Base-by-base conservation (phyloP, 192 early-diverging fungal genomes). In the Coemansia interrupta region DNA sequence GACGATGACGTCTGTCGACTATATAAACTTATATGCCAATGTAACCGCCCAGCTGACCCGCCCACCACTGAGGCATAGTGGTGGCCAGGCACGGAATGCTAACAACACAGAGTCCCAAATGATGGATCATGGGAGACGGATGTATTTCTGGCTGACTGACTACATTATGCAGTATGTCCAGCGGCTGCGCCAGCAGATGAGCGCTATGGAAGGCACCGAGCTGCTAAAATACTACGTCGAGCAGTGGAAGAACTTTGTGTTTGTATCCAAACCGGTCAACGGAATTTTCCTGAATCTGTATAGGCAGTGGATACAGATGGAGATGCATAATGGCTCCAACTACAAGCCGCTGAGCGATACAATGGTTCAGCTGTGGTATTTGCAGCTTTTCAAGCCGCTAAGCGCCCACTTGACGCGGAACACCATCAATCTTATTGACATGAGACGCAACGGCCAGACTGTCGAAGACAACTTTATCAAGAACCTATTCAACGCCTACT, bases 361-460 rank as follows among this genome's bases (percentile, higher is more conserved):
- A 17, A 14, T 54, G 29, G 19, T 32, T 10, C 51, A 54, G 51
- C 51, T 54, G 51, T 54, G 51, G 51, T 54, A 39, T 12, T 22
- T 19, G 19, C 32, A 54, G 11, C 9, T 54, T 15, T 54, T 54
- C 19, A 32, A 39, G 29, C 51, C 51, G 1, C 9, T 54, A 9
- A 38, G 18, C 19, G 17, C 15, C 19, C 51, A 39, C 2, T 8
- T 38, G 5, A 19, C 32, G 32, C 29, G 19, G 4, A 39, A 4
- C n/a, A 18, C 20, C 9, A 17, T 39, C 3, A 11, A n/a, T 15
- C 29, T 54, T 7, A 30, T 54, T 26, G 19, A 39, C 30, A 17
- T 26, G 30, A 1, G 32, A 20, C 28, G 14, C 20, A 15, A 20
- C 2, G 19, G 51, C 4, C 17, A 38, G 18, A 30, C 11, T 5